A percentile compares a stretch with the other conserved stretches of the same genome.
phyloP scores from a whole-genome alignment of 2,329 filamentous ascomycete species.

The Trichothecium roseum region DNA sequence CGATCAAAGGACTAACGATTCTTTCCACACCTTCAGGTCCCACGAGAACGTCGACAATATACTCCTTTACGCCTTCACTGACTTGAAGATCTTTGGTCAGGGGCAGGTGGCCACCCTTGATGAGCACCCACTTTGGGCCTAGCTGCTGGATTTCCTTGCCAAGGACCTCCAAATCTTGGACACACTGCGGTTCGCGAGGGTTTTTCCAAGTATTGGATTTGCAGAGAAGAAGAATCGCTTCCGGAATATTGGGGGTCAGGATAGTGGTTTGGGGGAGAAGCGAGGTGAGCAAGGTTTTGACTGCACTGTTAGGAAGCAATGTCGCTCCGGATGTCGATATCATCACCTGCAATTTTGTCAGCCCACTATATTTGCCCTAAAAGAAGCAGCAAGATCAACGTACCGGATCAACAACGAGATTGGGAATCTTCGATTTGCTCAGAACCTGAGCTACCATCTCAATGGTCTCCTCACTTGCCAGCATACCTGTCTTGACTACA shows the following conservation, averaged over 20 bases:
- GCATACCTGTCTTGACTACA: conserved; percentile 81
- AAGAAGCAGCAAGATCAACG: conserved; percentile 2
- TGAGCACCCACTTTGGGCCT: conserved; percentile 69
- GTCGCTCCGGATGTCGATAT: conserved; percentile 70
- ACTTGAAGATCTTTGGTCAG: conserved; percentile 53
- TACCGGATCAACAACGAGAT: conserved; percentile 28
- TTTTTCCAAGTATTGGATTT: conserved; percentile 21
- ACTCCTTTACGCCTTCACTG: conserved; percentile 48
- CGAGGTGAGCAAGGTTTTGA: conserved; percentile 45
- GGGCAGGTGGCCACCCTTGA: conserved; percentile 88
- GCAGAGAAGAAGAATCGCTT: conserved; percentile 55
- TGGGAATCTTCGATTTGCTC: conserved; percentile 16
- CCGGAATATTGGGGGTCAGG: conserved; percentile 69
- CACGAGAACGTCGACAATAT: conserved; percentile 66
- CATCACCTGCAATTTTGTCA: conserved; percentile 42
- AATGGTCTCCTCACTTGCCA: conserved; percentile 25
- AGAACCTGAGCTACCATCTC: conserved; percentile 21
- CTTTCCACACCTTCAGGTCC: conserved; percentile 46
- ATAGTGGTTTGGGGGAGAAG: conserved; percentile 58
- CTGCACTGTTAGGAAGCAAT: conserved; percentile 56
- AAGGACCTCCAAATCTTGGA: conserved; percentile 58
- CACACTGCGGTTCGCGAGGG: conserved; percentile 31
- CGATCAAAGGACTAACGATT: conserved; percentile 61
- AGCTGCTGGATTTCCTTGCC: conserved; percentile 56
- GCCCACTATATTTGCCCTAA: background rate